These are phyloP conservation scores for Pythium brassicae DNA, from an alignment of 352 stramenopile genomes.

Conservation along the genomic window DNA sequence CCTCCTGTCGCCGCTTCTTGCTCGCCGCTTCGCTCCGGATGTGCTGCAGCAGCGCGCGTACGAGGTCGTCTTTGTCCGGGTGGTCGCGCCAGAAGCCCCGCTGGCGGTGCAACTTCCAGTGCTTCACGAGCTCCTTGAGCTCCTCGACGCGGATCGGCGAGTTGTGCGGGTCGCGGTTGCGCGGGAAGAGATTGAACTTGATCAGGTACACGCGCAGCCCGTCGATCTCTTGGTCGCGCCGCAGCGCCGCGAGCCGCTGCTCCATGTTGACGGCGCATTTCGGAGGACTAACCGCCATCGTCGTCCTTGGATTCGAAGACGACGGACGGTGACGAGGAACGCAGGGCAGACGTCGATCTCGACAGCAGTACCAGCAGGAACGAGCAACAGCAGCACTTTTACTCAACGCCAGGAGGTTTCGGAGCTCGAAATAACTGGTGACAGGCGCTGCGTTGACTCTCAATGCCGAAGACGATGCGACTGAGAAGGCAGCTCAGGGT, in stretches of 20 bases:
- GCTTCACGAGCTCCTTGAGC: constrained; percentile 89
- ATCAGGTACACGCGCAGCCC: constrained; percentile 77
- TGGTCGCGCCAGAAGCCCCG: constrained; percentile 89
- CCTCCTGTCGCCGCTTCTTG: constrained; percentile 77
- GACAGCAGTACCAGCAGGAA: no score
- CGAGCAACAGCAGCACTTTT: no score
- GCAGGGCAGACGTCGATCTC: no score
- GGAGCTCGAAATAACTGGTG: no score
- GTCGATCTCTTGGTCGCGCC: constrained; percentile 82
- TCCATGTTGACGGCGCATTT: constrained; percentile 87
- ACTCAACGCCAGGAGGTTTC: no score
- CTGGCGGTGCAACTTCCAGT: constrained; percentile 89
- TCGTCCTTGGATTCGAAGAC: no score
- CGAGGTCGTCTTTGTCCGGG: constrained; percentile 87
- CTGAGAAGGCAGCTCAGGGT: no score
- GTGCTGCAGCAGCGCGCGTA: constrained; percentile 81
- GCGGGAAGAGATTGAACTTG: constrained; percentile 86
- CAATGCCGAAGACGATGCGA: no score
- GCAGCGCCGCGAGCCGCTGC: constrained; percentile 68
- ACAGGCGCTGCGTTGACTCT: no score
- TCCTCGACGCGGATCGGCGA: constrained; percentile 85
- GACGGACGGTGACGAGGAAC: no score
- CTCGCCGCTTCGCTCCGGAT: constrained; percentile 75
- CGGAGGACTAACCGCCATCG: constrained; percentile 68
- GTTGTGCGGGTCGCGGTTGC: constrained; percentile 80